Evolutionary conservation across 176 grass and related monocot species (phyloP), one percentile per base, ranked within the genome.

Genomic region (Oryza officinalis): DNA sequence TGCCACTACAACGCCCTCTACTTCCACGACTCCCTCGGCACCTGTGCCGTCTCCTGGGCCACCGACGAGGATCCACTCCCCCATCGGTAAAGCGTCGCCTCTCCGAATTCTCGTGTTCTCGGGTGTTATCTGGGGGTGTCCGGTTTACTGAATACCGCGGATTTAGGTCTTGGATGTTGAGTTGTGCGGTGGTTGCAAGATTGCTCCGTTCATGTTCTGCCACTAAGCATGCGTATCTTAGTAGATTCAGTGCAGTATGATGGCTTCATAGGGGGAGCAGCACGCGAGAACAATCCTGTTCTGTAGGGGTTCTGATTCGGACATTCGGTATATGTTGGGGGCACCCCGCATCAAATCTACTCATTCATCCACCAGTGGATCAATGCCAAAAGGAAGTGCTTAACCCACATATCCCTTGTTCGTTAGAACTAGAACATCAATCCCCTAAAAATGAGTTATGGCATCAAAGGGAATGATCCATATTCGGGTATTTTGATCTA

Each of bases 1-100:
- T 94, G 81, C 82, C 84, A 92, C 85, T 94, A 94, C 89, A 94
- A 90, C 82, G 30, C 65, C 45, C 90, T 94, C 74, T 94, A 92
- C 89, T 94, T 94, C 87, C 27, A 40, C 59, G 85, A 85, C 27
- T 81, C 87, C 65, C 89, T 94, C 74, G 86, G 84, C 71, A 59
- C 89, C 57, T 94, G 92, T 79, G 85, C 79, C 69, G 84, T 94
- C 75, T 88, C 69, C 72, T 92, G 87, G 92, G 40, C 85, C 8
- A 61, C 57, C 22, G 57, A 61, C 10, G 88, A 86, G 6, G 71
- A 84, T 4, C 78, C 89, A 20, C 86, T 84, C 17, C 83, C 71
- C 67, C 54, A 83, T 35, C 22, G 72, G 84, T 83, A 47, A 33
- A 72, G 33, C 14, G 49, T 3, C 10, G 45, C 40, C 40, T 18